Evolutionary conservation across 768 basidiomycete species (phyloP), one percentile per base, ranked within the genome.

Genomic region (Mycena kentingensis): DNA sequence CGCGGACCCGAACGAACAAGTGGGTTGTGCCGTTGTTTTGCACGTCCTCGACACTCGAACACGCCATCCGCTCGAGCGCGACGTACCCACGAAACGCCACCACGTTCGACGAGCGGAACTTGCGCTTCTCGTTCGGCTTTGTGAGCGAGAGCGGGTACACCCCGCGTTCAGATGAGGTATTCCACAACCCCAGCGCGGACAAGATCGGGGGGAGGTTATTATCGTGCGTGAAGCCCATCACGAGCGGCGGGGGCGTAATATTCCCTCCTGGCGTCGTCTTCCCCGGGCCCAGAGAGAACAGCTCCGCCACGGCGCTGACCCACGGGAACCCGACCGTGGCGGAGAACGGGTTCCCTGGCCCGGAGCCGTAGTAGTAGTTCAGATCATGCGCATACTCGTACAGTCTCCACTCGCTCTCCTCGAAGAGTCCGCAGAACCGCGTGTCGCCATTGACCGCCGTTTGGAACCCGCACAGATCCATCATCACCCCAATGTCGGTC

Each of bases 181-280:
- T 77, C 74, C 73, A 75, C 6, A 78, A 55, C 0, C 75, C 76
- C 3, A 78, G 71, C 0, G 74, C 73, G 5, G 75, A 65, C 7
- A 76, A 63, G 19, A 77, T 58, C 1, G 76, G 73, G 3, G 76
- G 73, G 10, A 76, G 63, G 57, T 77, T 68, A 62, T 76, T 77
- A 58, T 77, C 74, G 60, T 77, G 75, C 75, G 76, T 76, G 58
- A 76, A 74, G 24, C 73, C 69, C 72, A 77, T 73, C 36, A 76
- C 62, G 4, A 78, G 63, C 0, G 74, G 59, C 1, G 75, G 69
- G n/a, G 76, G 73, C 0, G 55, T 67, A 15, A 73, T 65, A 5
- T 61, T 66, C 15, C 63, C 67, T n/a, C 58, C 61, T 10, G 54
- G 46, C 6, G 52, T 57, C 0, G 59, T 68, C 28, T 49, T 41